Base-by-base conservation (phyloP, 345 rosid species). In the Lagerstroemia speciosa region DNA sequence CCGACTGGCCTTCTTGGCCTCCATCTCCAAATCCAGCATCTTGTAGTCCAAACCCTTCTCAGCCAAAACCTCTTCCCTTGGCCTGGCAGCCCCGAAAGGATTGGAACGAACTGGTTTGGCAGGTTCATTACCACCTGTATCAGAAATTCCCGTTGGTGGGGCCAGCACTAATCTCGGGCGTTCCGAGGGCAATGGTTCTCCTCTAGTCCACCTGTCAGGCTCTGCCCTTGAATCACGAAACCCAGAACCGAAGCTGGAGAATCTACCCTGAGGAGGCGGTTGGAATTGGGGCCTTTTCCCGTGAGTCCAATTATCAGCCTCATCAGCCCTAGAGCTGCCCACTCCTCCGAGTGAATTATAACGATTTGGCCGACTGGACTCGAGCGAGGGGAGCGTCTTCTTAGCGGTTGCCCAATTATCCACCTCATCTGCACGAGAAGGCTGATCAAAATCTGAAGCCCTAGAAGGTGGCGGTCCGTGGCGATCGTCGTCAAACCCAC, bases 31-130 rank as follows among this genome's bases (percentile, higher is more conserved):
- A 29, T 94, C 99, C 76, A 87, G 73, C 69, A 85, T 86, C 90
- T 83, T 92, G 90, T 89, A 94, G 71, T 94, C 99, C 79, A 94
- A 74, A 53, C 98, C 98, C 77, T 91, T 94, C 71, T 89, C 99
- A 3, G 98, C 97, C 72, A 91, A 76, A 31, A 94, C 92, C 75
- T 91, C 81, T 78, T 94, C 99, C 72, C 98, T 84, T 0, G 99
- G 99, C 81, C 93, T 86, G 0, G 99, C 99, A 27, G 79, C 89
- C 4, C 99, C 99, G 73, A 94, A 94, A 0, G 98, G 99, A 74
- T 75, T 94, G 26, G 93, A 65, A 85, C 78, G 90, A 71, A 77
- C 82, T 30, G 90, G 71, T 76, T 82, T 91, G 78, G 50, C 82
- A 34, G 75, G 33, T 33, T 88, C 93, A 61, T 27, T 80, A 45